These are phyloP conservation scores for Sequoiadendron giganteum DNA, from an alignment of 75 land plant genomes.

Conservation along the genomic window DNA sequence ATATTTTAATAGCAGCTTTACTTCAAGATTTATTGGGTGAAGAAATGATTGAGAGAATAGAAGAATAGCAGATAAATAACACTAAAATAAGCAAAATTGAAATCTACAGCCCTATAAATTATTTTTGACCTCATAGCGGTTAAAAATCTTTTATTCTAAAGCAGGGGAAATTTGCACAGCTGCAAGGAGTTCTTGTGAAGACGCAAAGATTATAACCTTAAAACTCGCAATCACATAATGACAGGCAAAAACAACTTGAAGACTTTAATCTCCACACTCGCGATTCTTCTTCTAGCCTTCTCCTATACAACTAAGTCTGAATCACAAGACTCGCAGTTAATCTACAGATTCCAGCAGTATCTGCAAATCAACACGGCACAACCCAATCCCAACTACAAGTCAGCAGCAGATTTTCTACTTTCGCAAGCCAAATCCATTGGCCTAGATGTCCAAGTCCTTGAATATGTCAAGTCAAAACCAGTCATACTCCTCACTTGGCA, in stretches of 20 bases:
- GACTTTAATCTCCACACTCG: not conserved
- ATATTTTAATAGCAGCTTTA: no score
- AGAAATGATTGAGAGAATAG: no score
- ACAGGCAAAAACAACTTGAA: not conserved
- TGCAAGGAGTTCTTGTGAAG: no score
- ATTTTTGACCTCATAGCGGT: no score
- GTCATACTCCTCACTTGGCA: constrained; percentile 78
- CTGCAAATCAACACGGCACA: constrained; percentile 81
- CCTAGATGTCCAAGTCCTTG: constrained; percentile 39
- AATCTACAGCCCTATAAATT: no score
- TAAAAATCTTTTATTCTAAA: no score
- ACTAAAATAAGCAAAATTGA: no score
- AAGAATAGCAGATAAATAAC: no score
- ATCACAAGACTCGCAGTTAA: not conserved
- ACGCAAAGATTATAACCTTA: no score
- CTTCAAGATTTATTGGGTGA: no score
- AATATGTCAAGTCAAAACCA: constrained; percentile 72
- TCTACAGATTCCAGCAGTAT: constrained; percentile 70
- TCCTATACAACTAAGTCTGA: not conserved
- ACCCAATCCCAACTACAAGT: constrained; percentile 66
- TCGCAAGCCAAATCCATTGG: constrained; percentile 51
- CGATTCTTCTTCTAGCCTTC: not conserved
- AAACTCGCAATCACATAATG: no score
- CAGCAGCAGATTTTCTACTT: constrained; percentile 56
- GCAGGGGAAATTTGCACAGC: no score